These are phyloP conservation scores for Sapria himalayana DNA, from an alignment of 345 rosid species.

Conservation along the genomic window DNA sequence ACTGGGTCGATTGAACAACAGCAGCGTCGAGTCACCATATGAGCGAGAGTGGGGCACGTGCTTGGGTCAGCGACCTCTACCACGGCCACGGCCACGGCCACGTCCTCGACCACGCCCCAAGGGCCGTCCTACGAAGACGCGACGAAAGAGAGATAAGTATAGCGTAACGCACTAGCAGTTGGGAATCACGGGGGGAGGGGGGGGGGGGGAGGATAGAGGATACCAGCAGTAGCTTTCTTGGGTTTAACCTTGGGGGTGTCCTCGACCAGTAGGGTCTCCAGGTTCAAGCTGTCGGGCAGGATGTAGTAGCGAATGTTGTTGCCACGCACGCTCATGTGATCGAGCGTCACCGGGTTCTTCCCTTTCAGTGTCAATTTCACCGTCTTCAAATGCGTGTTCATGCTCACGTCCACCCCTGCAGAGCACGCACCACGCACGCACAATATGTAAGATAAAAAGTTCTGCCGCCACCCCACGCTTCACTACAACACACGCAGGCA, in stretches of 20 bases:
- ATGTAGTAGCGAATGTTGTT: constrained; percentile 91
- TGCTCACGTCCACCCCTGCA: constrained; percentile 87
- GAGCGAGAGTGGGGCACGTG: too few species aligned
- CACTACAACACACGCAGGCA: too few species aligned
- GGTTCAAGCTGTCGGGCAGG: constrained; percentile 93
- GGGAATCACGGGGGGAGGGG: background rate
- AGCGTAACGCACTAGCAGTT: background rate
- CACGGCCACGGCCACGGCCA: constrained; percentile 76
- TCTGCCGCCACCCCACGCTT: too few species aligned
- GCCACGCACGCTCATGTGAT: constrained; percentile 87
- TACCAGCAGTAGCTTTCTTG: constrained; percentile 93
- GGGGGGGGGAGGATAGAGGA: background rate
- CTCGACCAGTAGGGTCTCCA: constrained; percentile 91
- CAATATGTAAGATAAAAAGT: too few species aligned
- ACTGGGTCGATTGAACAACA: background rate
- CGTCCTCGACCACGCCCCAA: constrained; percentile 84
- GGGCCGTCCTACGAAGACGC: constrained; percentile 34
- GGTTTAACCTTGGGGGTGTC: constrained; percentile 92
- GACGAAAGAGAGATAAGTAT: constrained; percentile 3
- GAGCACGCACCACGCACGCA: too few species aligned
- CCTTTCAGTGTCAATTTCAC: constrained; percentile 89
- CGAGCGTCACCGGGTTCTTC: constrained; percentile 66
- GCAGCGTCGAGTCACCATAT: too few species aligned
- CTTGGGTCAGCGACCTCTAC: constrained; percentile 6
- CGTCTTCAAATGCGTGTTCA: constrained; percentile 93